Evolutionary conservation across 164 flowering plant species (phyloP).

Genomic region (Macadamia integrifolia): DNA sequence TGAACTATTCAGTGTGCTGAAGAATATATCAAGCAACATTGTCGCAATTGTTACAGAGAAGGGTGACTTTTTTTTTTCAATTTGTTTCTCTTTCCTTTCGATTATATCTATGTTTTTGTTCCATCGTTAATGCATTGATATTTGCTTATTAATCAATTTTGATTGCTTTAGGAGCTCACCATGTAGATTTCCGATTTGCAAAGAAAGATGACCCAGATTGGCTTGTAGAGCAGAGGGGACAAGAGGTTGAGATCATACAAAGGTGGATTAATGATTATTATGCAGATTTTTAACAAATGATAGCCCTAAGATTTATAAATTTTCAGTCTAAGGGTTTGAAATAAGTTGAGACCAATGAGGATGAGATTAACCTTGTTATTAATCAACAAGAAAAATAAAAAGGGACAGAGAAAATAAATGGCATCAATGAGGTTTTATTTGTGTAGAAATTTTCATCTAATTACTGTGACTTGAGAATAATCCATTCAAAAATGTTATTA

Average conservation of each 20-base stretch:
- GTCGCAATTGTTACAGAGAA: constrained; percentile 49
- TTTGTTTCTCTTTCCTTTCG: not conserved
- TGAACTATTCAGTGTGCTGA: constrained; percentile 36
- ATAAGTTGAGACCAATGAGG: no score
- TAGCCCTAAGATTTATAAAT: not conserved
- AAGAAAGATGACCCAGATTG: constrained; percentile 49
- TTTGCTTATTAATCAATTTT: no score
- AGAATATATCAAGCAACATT: constrained; percentile 43
- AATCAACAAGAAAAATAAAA: no score
- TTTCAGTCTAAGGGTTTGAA: not conserved
- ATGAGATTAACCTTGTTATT: no score
- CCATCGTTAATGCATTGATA: no score
- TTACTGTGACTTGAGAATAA: no score
- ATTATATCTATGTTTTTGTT: no score
- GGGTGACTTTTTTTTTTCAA: constrained; percentile 17
- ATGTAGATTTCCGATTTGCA: constrained; percentile 41
- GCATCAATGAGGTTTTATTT: not conserved
- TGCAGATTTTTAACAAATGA: constrained; percentile 3
- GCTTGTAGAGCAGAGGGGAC: constrained; percentile 44
- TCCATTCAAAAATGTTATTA: no score
- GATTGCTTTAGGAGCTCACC: constrained; percentile 42
- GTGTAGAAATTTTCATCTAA: no score
- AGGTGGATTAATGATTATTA: constrained; percentile 40
- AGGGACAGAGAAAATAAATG: not conserved
- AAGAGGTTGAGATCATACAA: constrained; percentile 47